Base-by-base conservation (phyloP, 1,284 basidiomycete genomes). In the Agaricales sp. region DNA sequence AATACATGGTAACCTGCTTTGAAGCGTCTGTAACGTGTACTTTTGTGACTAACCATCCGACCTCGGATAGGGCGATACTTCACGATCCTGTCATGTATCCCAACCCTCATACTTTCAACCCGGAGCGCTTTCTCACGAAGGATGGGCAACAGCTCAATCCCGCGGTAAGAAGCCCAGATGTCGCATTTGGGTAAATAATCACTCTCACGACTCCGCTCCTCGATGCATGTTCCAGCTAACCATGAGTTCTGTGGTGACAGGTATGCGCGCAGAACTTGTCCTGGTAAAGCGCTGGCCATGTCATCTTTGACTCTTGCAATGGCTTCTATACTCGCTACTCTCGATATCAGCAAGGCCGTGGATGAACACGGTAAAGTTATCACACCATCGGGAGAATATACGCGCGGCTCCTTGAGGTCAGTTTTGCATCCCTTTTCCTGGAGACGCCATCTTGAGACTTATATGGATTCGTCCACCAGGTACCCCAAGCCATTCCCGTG, bases 81-180 rank as follows among this genome's bases (percentile, higher is more conserved):
- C 46, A 25, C 3, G 46, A 50, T 50, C 44, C 44, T 18, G 20
- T 35, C n/a, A 20, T 50, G 8, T 50, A 50, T 48, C 49, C 49
- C 14, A 13, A 50, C 26, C 49, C 49, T 14, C 18, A 50, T 14
- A 37, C 18, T 12, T 50, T 50, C 45, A 30, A 35, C 6, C 49
- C 49, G 14, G 49, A 50, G 19, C 49, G 49, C 11, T 50, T 50
- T 24, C 46, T 50, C 2, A 46, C 45, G n/a, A 19, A n/a, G 41
- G 18, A 43, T 43, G 20, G 41, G 11, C 41, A 16, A n/a, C 30
- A 37, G 30, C 11, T 43, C 18, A 43, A 21, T 11, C 13, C 13
- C 11, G 41, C 13, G 13, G 41, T 43, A 8, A 8, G 41, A 21
- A n/a, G 20, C 13, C 41, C 41, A 11, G 41, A 43, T 43, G 41